Conservation (phyloP, 768 basidiomycete genomes). For the Lentinula lateritia region DNA sequence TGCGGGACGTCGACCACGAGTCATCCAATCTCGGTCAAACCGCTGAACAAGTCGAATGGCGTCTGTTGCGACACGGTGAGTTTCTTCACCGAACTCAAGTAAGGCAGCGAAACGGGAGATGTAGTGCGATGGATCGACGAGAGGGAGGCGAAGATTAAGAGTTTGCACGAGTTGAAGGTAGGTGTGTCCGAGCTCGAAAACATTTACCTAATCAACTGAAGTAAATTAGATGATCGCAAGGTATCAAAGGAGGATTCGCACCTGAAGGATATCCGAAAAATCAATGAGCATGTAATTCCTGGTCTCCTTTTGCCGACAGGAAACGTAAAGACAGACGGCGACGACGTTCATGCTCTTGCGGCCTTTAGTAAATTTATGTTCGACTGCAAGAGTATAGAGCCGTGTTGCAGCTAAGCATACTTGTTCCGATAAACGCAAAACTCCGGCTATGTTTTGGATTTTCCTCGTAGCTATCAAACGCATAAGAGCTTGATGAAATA, state of each 20-base stretch:
- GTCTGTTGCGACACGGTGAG: constrained; percentile 85
- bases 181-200: constrained; percentile 93
- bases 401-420: constrained; percentile 79
- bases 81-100: constrained; percentile 95
- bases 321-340: constrained; percentile 92
- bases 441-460: constrained; percentile 78
- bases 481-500: background rate
- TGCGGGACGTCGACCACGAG: constrained; percentile 88
- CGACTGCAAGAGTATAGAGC: constrained; percentile 89
- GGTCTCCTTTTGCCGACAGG: constrained; percentile 87
- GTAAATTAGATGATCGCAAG: background rate
- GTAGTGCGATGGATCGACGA: constrained; percentile 95
- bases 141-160: constrained; percentile 77
- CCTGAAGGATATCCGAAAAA: constrained; percentile 94
- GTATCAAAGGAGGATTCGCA: constrained; percentile 19
- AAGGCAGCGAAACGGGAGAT: constrained; percentile 92
- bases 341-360: constrained; percentile 90
- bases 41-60: constrained; percentile 89
- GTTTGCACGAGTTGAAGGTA: constrained; percentile 92
- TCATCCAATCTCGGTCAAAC: constrained; percentile 97
- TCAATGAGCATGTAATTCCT: constrained; percentile 97
- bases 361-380: constrained; percentile 92
- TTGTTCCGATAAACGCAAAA: constrained; percentile 72
- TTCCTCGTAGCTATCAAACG: constrained; percentile 60
- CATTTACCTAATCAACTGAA: constrained; percentile 67